These are phyloP conservation scores for Escallonia herrerae DNA, from an alignment of 129 eudicot genomes.

Conservation along the genomic window DNA sequence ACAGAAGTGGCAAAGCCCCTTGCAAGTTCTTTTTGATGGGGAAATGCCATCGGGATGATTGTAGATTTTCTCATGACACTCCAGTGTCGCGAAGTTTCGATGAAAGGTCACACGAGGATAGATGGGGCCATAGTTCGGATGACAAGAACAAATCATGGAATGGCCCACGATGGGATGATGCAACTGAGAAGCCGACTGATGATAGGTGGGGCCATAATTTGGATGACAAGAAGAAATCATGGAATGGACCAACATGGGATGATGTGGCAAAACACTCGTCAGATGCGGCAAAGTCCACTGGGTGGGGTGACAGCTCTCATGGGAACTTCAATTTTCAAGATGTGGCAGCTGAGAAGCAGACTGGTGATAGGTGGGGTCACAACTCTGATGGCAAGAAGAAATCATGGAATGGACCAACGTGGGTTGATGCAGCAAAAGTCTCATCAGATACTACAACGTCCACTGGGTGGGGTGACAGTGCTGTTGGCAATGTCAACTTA, in stretches of 20 bases:
- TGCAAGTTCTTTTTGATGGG: slow-evolving; percentile 72
- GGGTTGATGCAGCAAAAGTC: slow-evolving; percentile 28
- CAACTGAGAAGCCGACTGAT: neutral
- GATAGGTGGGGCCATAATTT: neutral
- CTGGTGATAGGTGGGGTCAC: slow-evolving; percentile 9
- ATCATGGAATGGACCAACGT: slow-evolving; percentile 41
- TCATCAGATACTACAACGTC: slow-evolving; percentile 2
- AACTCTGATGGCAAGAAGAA: slow-evolving; percentile 24
- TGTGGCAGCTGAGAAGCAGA: neutral
- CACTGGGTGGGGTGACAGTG: slow-evolving; percentile 22
- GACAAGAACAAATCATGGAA: slow-evolving; percentile 35
- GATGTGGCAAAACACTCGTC: slow-evolving; percentile 9
- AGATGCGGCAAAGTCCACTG: slow-evolving; percentile 6
- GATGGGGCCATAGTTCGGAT: slow-evolving; percentile 15
- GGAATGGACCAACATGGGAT: slow-evolving; percentile 31
- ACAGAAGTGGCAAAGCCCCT: slow-evolving; percentile 25
- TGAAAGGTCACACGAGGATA: slow-evolving; percentile 22
- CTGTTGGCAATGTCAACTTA: slow-evolving; percentile 2
- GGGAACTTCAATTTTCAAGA: slow-evolving; percentile 2
- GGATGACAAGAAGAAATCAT: slow-evolving; percentile 14
- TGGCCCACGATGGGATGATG: slow-evolving; percentile 42
- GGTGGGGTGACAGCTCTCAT: slow-evolving; percentile 5
- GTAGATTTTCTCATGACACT: slow-evolving; percentile 69
- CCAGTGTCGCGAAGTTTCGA: slow-evolving; percentile 20
- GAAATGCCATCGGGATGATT: slow-evolving; percentile 53